These are phyloP conservation scores for Gonium pectorale DNA, from an alignment of 139 green algal species.

Conservation along the genomic window DNA sequence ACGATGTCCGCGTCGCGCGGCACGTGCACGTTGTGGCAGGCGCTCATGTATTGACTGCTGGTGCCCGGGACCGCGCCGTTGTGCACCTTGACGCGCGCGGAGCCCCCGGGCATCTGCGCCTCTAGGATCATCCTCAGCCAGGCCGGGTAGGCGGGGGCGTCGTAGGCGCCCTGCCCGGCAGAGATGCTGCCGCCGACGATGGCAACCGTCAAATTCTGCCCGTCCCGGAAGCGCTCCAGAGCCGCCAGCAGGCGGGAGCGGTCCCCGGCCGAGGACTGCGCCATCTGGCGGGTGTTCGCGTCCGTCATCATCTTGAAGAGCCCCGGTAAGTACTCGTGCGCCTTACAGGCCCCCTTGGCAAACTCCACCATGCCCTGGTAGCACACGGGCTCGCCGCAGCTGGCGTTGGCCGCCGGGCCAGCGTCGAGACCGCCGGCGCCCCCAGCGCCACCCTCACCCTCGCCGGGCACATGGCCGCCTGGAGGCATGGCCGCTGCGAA, in stretches of 20 bases:
- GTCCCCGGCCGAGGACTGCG: neutral
- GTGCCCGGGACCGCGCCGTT: constrained; percentile 55
- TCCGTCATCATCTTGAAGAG: constrained; percentile 25
- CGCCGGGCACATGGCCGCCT: no score
- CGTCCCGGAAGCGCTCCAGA: constrained; percentile 29
- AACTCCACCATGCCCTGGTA: constrained; percentile 6
- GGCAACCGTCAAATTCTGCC: constrained; percentile 23
- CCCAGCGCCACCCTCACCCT: no score
- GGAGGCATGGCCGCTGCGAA: no score
- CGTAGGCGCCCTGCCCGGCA: constrained; percentile 38
- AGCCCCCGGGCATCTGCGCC: neutral
- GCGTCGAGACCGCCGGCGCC: no score
- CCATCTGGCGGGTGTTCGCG: neutral
- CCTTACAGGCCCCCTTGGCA: neutral
- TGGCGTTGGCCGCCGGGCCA: no score
- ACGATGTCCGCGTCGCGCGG: constrained; percentile 49
- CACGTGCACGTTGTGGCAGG: constrained; percentile 55
- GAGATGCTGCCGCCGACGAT: constrained; percentile 33
- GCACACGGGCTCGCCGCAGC: neutral
- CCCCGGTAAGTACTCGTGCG: neutral
- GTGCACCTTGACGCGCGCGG: neutral
- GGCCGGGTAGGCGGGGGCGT: constrained; percentile 23
- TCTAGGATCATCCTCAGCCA: neutral
- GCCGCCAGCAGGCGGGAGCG: constrained; percentile 30
- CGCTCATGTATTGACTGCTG: constrained; percentile 40